A percentile compares a stretch with the other conserved stretches of the same genome.
Evolutionary conservation across 371 early-diverging fungal genomes (phyloP).

Genomic region (Rhizopus microsporus): DNA sequence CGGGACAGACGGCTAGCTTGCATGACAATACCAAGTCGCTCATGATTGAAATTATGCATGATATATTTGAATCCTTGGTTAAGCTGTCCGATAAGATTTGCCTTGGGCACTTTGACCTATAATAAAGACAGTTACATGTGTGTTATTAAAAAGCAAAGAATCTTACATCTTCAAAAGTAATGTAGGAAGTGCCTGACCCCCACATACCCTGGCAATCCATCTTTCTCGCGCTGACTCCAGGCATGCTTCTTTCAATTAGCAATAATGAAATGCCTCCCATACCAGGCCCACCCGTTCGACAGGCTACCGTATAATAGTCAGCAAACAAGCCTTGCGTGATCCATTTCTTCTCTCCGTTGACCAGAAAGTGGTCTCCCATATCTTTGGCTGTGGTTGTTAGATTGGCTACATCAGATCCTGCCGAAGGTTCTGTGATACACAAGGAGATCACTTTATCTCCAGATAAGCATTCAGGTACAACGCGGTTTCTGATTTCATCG

Average conservation of each 20-base stretch:
- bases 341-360: slow-evolving; percentile 90
- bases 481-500: slow-evolving; percentile 66
- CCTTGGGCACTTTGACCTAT: slow-evolving; percentile 75
- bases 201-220: slow-evolving; percentile 79
- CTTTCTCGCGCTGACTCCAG: slow-evolving; percentile 78
- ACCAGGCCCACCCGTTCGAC: slow-evolving; percentile 79
- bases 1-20: slow-evolving; percentile 86
- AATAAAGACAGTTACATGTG: neutral
- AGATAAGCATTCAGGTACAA: slow-evolving; percentile 69
- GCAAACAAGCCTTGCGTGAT: slow-evolving; percentile 87
- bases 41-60: slow-evolving; percentile 79
- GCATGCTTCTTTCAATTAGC: slow-evolving; percentile 80
- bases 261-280: slow-evolving; percentile 82
- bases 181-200: slow-evolving; percentile 78
- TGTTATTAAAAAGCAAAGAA: neutral
- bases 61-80: slow-evolving; percentile 88
- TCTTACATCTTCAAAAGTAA: slow-evolving; percentile 76
- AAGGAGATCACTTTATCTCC: slow-evolving; percentile 83
- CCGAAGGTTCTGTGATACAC: slow-evolving; percentile 71
- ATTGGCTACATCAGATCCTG: slow-evolving; percentile 83
- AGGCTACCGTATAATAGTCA: slow-evolving; percentile 71
- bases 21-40: slow-evolving; percentile 77
- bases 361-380: slow-evolving; percentile 71
- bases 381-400: slow-evolving; percentile 73
- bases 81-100: slow-evolving; percentile 82